phyloP scores from a whole-genome alignment of 768 basidiomycete genomes.

The Lentinula boryana region DNA sequence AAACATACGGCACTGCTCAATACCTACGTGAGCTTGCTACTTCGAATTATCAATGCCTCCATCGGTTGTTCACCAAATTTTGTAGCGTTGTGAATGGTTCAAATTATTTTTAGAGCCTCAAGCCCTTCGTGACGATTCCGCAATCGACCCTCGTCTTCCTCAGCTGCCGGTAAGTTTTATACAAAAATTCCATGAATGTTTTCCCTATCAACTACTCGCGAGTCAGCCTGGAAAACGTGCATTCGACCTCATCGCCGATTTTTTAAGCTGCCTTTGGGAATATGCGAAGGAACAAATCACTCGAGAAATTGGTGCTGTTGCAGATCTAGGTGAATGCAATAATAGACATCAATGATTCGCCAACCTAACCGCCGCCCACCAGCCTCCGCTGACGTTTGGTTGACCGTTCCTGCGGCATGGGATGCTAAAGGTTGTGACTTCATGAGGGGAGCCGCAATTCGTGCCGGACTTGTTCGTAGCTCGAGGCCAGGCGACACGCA shows the following conservation, averaged over 20 bases:
- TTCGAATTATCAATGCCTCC: not conserved
- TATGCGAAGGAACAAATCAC: constrained; percentile 86
- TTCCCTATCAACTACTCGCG: constrained; percentile 3
- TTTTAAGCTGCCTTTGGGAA: constrained; percentile 78
- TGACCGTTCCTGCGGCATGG: constrained; percentile 90
- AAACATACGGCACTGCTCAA: constrained; percentile 71
- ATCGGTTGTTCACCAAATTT: not conserved
- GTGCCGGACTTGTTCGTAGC: constrained; percentile 73
- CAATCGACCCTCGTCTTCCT: constrained; percentile 75
- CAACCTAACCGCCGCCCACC: constrained; percentile 1
- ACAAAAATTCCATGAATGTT: not conserved
- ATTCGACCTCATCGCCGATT: constrained; percentile 78
- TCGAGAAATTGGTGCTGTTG: constrained; percentile 78
- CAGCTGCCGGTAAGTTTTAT: constrained; percentile 57
- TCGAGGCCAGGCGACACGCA: constrained; percentile 60
- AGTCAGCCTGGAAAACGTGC: constrained; percentile 67
- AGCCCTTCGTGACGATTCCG: constrained; percentile 64
- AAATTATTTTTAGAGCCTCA: constrained; percentile 84
- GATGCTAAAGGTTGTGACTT: constrained; percentile 80
- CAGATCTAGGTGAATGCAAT: constrained; percentile 65
- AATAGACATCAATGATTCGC: not conserved
- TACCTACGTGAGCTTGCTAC: constrained; percentile 22
- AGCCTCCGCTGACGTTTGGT: constrained; percentile 82
- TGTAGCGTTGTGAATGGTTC: constrained; percentile 56
- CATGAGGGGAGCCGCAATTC: constrained; percentile 82